These are phyloP conservation scores for Coemansia umbellata DNA, from an alignment of 192 early-diverging fungal species.

Conservation along the genomic window DNA sequence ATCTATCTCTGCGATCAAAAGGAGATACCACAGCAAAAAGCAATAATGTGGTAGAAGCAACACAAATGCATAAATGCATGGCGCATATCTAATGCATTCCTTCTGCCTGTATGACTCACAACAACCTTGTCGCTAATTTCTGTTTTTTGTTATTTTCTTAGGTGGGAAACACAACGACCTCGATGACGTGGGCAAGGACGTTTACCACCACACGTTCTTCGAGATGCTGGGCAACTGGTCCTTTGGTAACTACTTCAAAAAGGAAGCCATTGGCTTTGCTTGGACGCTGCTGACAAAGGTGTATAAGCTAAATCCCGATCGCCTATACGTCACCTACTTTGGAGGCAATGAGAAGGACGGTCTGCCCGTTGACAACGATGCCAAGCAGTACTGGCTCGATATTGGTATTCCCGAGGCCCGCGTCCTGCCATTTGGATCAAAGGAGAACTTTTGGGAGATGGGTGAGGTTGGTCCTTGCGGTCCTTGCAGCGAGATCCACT, in stretches of 20 bases:
- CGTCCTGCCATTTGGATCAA: conserved; percentile 80
- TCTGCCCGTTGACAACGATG: conserved; percentile 81
- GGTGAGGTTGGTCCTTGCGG: conserved; percentile 96
- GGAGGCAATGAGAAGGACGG: conserved; percentile 81
- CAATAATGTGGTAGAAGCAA: too few relatives aligned
- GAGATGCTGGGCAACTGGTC: conserved; percentile 99
- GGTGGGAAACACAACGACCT: conserved; percentile 98
- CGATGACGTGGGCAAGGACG: conserved; percentile 97
- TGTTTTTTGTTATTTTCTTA: conserved; percentile 29
- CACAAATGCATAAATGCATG: too few relatives aligned
- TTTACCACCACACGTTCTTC: conserved; percentile 99
- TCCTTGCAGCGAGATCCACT: conserved; percentile 97
- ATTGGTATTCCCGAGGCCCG: conserved; percentile 79
- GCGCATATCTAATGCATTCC: too few relatives aligned
- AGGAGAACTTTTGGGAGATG: conserved; percentile 99
- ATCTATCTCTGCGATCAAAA: too few relatives aligned
- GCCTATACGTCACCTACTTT: conserved; percentile 97
- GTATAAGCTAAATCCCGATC: conserved; percentile 74
- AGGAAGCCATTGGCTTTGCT: conserved; percentile 84
- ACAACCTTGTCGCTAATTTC: too few relatives aligned
- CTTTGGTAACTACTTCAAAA: conserved; percentile 99
- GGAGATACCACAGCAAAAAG: too few relatives aligned
- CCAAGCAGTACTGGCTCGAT: conserved; percentile 88
- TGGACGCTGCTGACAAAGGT: conserved; percentile 93
- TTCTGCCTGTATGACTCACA: neutral